Evolutionary conservation across 306 rosid genomes (phyloP).

Genomic region (Cucumis melo): DNA sequence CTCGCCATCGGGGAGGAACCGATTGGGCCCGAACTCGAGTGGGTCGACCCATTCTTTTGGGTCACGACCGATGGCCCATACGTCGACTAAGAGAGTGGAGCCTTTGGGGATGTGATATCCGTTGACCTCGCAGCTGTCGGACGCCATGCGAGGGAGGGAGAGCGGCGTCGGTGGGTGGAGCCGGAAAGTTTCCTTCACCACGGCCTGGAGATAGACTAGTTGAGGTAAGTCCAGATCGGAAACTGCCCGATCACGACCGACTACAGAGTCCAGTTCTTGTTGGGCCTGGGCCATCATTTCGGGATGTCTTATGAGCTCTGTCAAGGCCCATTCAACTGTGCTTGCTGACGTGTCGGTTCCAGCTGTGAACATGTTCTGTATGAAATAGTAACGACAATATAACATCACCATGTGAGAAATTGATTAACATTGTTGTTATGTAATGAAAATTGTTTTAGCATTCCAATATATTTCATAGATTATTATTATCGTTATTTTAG

Average conservation of each 20-base stretch:
- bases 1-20: conserved; percentile 52
- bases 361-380: conserved; percentile 48
- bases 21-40: conserved; percentile 49
- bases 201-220: conserved; percentile 56
- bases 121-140: conserved; percentile 36
- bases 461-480: too few relatives aligned
- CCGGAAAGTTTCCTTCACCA: conserved; percentile 68
- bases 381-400: neutral
- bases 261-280: conserved; percentile 41
- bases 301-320: conserved; percentile 49
- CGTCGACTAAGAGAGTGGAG: conserved; percentile 57
- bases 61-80: conserved; percentile 74
- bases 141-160: conserved; percentile 50
- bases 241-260: conserved; percentile 40
- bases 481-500: too few relatives aligned
- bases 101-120: conserved; percentile 59
- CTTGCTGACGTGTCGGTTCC: conserved; percentile 85
- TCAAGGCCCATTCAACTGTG: conserved; percentile 66
- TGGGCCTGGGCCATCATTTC: conserved; percentile 28
- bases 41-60: conserved; percentile 45
- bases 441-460: too few relatives aligned
- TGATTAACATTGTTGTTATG: too few relatives aligned
- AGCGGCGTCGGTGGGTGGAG: conserved; percentile 89
- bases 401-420: too few relatives aligned
- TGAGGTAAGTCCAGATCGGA: conserved; percentile 35